Evolutionary conservation across 2,329 filamentous ascomycete species (phyloP).

Genomic region (Fusarium poae): DNA sequence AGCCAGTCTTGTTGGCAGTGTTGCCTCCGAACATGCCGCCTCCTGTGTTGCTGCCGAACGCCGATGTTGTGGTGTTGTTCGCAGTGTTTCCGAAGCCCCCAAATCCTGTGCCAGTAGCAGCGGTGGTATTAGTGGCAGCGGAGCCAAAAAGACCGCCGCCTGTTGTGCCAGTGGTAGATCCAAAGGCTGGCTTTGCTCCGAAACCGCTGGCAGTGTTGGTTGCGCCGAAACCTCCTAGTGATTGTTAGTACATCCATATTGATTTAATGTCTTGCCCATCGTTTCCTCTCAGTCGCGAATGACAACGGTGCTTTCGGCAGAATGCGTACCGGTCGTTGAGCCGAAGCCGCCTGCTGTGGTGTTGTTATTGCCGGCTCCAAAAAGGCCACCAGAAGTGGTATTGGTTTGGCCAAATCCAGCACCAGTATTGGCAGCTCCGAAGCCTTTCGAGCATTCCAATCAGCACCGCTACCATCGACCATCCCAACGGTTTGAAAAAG

Average conservation of each 20-base stretch:
- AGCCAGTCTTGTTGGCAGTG: slow-evolving; percentile 62
- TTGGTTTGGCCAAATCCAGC: slow-evolving; percentile 60
- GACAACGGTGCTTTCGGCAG: slow-evolving; percentile 32
- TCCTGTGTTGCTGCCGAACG: slow-evolving; percentile 57
- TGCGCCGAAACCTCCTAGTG: slow-evolving; percentile 56
- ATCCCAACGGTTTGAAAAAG: slow-evolving; percentile 27
- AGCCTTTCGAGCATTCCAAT: slow-evolving; percentile 51
- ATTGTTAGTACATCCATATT: slow-evolving; percentile 39
- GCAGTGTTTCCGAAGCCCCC: slow-evolving; percentile 57
- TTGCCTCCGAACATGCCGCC: slow-evolving; percentile 68
- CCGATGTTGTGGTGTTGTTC: slow-evolving; percentile 52
- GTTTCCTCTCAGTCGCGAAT: slow-evolving; percentile 35
- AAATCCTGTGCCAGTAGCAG: slow-evolving; percentile 55
- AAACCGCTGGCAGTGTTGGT: slow-evolving; percentile 54
- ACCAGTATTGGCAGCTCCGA: slow-evolving; percentile 52
- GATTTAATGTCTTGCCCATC: slow-evolving; percentile 13
- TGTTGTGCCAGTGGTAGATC: slow-evolving; percentile 57
- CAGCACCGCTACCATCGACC: slow-evolving; percentile 42
- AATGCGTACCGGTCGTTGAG: slow-evolving; percentile 52
- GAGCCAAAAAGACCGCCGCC: slow-evolving; percentile 63
- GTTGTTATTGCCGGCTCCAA: slow-evolving; percentile 57
- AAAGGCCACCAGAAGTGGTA: slow-evolving; percentile 56
- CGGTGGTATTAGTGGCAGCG: slow-evolving; percentile 55
- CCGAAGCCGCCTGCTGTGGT: slow-evolving; percentile 55
- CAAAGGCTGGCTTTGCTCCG: slow-evolving; percentile 66